phyloP scores from a whole-genome alignment of 2,329 filamentous ascomycete genomes.

The Ascochyta koolunga region DNA sequence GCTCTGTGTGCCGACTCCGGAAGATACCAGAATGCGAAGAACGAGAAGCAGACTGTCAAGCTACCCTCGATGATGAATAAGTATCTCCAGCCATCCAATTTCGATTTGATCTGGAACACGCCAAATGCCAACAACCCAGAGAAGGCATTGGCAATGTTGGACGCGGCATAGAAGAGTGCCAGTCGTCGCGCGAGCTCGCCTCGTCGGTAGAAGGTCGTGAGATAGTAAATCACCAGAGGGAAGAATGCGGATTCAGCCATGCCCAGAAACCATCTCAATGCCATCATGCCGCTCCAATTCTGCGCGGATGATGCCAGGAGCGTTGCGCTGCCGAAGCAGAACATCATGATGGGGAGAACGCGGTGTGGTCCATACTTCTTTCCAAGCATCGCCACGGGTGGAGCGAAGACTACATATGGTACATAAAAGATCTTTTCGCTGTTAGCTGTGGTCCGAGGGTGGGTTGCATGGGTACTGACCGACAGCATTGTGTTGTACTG shows the following conservation, averaged over 20 bases:
- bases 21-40: constrained; percentile 73
- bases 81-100: constrained; percentile 67
- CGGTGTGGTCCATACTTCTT: constrained; percentile 70
- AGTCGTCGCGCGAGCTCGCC: constrained; percentile 73
- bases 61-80: constrained; percentile 68
- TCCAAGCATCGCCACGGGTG: constrained; percentile 68
- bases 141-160: constrained; percentile 74
- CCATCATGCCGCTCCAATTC: constrained; percentile 70
- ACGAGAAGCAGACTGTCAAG: constrained; percentile 64
- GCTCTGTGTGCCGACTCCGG: constrained; percentile 69
- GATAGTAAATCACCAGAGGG: constrained; percentile 69
- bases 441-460: background rate
- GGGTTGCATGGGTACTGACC: background rate
- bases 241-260: constrained; percentile 73
- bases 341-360: constrained; percentile 72
- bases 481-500: constrained; percentile 73
- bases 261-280: constrained; percentile 70
- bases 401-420: constrained; percentile 73
- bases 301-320: constrained; percentile 61
- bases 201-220: constrained; percentile 69
- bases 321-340: constrained; percentile 69
- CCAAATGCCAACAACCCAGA: constrained; percentile 65
- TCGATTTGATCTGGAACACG: constrained; percentile 62
- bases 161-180: constrained; percentile 77
- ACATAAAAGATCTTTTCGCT: constrained; percentile 69